Evolutionary conservation across 352 stramenopile genomes (phyloP), one percentile per base, ranked within the genome.

Genomic region (Pythium pyrilobum): DNA sequence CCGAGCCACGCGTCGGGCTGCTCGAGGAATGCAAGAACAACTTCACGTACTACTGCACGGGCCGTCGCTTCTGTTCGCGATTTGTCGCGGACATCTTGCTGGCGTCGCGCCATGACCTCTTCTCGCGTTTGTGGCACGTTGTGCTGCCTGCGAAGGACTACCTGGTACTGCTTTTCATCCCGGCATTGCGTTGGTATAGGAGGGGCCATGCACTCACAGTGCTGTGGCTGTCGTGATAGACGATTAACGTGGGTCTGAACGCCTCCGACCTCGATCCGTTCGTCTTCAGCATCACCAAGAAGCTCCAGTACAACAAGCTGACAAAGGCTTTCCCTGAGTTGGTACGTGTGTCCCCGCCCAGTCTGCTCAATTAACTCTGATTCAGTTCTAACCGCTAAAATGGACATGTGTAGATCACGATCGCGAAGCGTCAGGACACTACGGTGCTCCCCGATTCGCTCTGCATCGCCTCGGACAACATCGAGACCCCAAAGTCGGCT

Each of bases 1-100:
- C 74, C 11, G 59, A 83, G 34, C 74, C 83, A 13, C 63, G 64
- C 2, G 69, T 89, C 9, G 81, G 78, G 11, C 56, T 92, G 15
- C 67, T 89, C 10, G 78, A 88, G 33, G 81, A 92, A 52, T 83
- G 71, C 53, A 74, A 70, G 55, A 80, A 62, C 67, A 89, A 87
- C 63, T 92, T 76, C 66, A 92, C 88, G 69, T 92, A 92, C 65
- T 92, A 87, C 45, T 92, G 81, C 71, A 89, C 81, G 1, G 81
- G 81, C 16, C 76, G 81, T 33, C 78, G 81, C 23, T 92, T 88
- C 54, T 85, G 82, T 62, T 83, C 76, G 40, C 78, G 78, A 31
- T 81, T 92, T 29, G 64, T 88, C 21, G 74, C 56, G 1, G 74
- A 88, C 47, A 32, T 92, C 43, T 34, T 85, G 76, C 46, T 89